Evolutionary conservation across 306 rosid species (phyloP).

Genomic region (Trifolium fragiferum): DNA sequence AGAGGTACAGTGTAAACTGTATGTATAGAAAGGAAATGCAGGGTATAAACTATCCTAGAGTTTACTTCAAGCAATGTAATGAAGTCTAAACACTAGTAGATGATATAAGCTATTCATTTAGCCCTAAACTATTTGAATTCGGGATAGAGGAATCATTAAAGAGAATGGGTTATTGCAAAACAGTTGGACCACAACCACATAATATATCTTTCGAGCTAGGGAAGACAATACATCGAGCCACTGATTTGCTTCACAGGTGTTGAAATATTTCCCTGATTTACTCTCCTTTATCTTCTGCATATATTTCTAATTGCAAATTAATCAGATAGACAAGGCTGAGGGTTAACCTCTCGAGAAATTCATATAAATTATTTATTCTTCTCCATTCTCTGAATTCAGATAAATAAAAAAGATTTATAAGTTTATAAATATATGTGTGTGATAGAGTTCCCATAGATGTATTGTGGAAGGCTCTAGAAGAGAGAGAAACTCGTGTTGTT

Average conservation of each 20-base stretch:
- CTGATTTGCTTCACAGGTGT: background rate
- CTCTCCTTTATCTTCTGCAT: background rate
- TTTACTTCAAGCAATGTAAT: background rate
- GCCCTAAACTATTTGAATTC: background rate
- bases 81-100: background rate
- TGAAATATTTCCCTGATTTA: background rate
- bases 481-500: background rate
- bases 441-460: background rate
- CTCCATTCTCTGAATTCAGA: background rate
- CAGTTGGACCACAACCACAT: background rate
- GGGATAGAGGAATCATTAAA: slow-evolving; percentile 1
- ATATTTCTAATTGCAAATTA: background rate
- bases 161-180: background rate
- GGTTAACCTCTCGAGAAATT: background rate
- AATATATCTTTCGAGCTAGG: background rate
- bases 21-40: background rate
- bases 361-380: background rate
- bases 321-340: background rate
- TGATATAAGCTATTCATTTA: background rate
- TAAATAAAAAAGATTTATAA: background rate
- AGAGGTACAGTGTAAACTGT: background rate
- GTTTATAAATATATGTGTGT: background rate
- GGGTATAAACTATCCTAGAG: background rate
- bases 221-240: background rate
- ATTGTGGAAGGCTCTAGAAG: background rate